Conservation (phyloP, 2,329 filamentous ascomycete species). For the Ustilaginoidea virens region DNA sequence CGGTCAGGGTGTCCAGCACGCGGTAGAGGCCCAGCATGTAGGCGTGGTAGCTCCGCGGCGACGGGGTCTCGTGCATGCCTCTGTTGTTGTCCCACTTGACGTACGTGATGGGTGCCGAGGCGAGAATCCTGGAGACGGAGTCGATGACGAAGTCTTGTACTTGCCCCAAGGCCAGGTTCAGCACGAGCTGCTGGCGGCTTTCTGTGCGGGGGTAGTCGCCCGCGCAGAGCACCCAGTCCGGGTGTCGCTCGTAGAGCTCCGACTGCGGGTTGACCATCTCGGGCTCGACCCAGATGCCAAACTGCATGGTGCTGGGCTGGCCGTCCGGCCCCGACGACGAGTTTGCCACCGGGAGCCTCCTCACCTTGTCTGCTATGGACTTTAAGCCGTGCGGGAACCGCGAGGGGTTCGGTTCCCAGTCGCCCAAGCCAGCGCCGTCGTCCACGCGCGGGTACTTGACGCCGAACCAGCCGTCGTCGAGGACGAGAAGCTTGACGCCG, state of each 20-base stretch:
- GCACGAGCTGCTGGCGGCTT: constrained; percentile 41
- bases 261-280: constrained; percentile 54
- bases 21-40: constrained; percentile 50
- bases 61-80: constrained; percentile 43
- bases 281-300: constrained; percentile 53
- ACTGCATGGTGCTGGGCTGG: constrained; percentile 23
- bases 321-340: constrained; percentile 19
- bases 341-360: constrained; percentile 29
- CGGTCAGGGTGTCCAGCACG: constrained; percentile 44
- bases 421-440: constrained; percentile 43
- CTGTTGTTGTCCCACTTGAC: constrained; percentile 58
- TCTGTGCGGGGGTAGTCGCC: constrained; percentile 39
- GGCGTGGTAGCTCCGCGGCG: constrained; percentile 35
- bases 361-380: constrained; percentile 34
- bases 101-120: constrained; percentile 37
- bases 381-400: constrained; percentile 42
- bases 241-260: constrained; percentile 42
- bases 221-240: constrained; percentile 47
- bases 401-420: constrained; percentile 43
- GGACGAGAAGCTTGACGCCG: constrained; percentile 45
- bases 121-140: constrained; percentile 36
- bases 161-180: constrained; percentile 43
- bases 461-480: constrained; percentile 55
- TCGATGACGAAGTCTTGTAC: constrained; percentile 49
- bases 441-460: constrained; percentile 38